Base-by-base conservation (phyloP, 2,329 filamentous ascomycete genomes). In the Sclerotinia glacialis region DNA sequence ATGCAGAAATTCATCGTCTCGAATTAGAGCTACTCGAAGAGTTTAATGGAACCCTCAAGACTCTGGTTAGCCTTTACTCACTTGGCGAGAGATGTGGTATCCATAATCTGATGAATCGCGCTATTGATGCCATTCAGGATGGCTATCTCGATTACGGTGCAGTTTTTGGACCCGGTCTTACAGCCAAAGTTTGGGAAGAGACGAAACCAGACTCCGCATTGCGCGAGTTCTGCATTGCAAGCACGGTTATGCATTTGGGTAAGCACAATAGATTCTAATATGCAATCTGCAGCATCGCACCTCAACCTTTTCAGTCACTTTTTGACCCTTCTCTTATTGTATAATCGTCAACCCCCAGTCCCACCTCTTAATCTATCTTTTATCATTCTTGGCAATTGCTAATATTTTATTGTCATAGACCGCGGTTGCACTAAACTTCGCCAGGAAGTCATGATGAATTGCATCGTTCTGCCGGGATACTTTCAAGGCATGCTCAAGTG, bases 81-180 rank as follows among this genome's bases (percentile, higher is more conserved):
- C 26, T 72, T 14, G 69, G 60, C 9, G 70, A 72, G 47, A 67
- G 68, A 37, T 65, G 47, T 14, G 65, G 63, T 2, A 63, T 70
- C 28, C 26, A 65, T 8, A 54, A 65, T 18, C 40, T 72, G 18
- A 65, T 68, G 54, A 72, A 72, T 58, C 67, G 65, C 9, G 49
- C 68, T 4, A 68, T 71, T 21, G 71, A 72, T 58, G 59, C 56
- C 14, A 67, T 72, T 60, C 69, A 72, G 59, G 68, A 72, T 65
- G 68, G 67, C 2, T 70, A 67, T 49, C 66, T 56, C n/a, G 59
- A 69, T 14, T 69, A 66, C 34, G 66, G 68, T 14, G 69, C 62
- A 11, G 65, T 69, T 44, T 69, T 69, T 26, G 67, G 70, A 12
- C 66, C 67, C 7, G 68, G 65, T 16, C 47, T 69, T 9, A 26